Evolutionary conservation across 768 basidiomycete species (phyloP).

Genomic region (Austroboletus eburneus): DNA sequence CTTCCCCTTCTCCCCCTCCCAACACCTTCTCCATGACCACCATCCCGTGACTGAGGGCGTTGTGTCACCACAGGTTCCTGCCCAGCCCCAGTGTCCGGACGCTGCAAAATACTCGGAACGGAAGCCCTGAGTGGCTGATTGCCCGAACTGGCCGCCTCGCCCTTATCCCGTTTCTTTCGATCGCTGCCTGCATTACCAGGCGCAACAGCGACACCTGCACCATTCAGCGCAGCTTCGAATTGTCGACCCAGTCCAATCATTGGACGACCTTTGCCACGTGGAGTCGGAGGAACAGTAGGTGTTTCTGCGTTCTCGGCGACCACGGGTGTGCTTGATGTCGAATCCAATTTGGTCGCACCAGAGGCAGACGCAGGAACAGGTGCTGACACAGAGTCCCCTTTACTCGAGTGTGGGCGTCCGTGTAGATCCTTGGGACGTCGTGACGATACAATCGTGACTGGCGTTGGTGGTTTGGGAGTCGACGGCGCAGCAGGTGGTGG

Average conservation of each 20-base stretch:
- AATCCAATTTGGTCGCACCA: not conserved
- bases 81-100: conserved; percentile 12
- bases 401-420: conserved; percentile 14
- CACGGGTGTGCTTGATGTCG: not conserved
- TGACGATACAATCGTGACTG: conserved; percentile 9
- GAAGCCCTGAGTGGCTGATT: not conserved
- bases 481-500: conserved; percentile 9
- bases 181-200: conserved; percentile 19
- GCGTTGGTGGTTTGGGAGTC: conserved; percentile 10
- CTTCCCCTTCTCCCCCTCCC: conserved; percentile 27
- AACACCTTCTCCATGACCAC: conserved; percentile 1
- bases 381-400: conserved; percentile 3
- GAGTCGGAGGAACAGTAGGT: not conserved
- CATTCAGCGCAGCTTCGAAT: conserved; percentile 68
- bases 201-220: conserved; percentile 47
- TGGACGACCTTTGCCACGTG: conserved; percentile 47
- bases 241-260: conserved; percentile 62
- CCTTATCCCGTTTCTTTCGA: conserved; percentile 34
- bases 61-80: conserved; percentile 7
- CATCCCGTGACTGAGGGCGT: conserved; percentile 10
- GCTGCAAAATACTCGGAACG: conserved; percentile 25
- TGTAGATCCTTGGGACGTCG: conserved; percentile 15
- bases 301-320: conserved; percentile 1
- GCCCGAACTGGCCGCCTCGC: conserved; percentile 17
- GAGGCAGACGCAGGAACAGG: not conserved